Percentiles rank a stretch among this genome's conserved stretches.
These are phyloP conservation scores for Geotrichum reessii DNA, from an alignment of 1,139 yeast genomes.

Conservation along the genomic window DNA sequence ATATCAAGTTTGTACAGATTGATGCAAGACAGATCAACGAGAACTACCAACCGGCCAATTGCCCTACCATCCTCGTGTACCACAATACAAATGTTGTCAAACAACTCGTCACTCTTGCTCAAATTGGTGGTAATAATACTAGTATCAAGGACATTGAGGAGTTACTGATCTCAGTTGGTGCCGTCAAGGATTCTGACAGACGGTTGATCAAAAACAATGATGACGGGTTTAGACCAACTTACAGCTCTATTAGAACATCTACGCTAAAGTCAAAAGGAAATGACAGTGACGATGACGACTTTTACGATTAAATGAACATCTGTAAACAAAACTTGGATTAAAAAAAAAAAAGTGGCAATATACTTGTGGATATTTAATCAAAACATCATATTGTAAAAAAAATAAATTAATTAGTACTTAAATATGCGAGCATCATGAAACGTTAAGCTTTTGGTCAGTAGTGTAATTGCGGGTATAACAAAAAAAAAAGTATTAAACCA, in stretches of 20 bases:
- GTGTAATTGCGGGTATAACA: neutral
- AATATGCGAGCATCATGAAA: neutral
- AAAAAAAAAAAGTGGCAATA: neutral
- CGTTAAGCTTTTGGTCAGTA: neutral
- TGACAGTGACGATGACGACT: slow-evolving; percentile 18
- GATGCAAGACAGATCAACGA: slow-evolving; percentile 86
- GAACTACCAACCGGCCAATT: slow-evolving; percentile 79
- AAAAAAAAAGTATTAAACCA: neutral
- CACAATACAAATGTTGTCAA: slow-evolving; percentile 67
- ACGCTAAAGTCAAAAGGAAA: slow-evolving; percentile 3
- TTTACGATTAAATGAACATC: slow-evolving; percentile 13
- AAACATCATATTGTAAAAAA: neutral
- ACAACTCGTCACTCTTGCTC: slow-evolving; percentile 72
- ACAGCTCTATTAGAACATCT: slow-evolving; percentile 11
- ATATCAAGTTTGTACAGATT: slow-evolving; percentile 85
- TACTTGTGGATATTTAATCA: neutral
- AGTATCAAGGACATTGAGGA: slow-evolving; percentile 62
- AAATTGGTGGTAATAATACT: slow-evolving; percentile 80
- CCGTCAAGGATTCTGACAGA: slow-evolving; percentile 59
- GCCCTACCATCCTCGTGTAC: slow-evolving; percentile 86
- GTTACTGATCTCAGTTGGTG: slow-evolving; percentile 58
- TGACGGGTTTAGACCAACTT: slow-evolving; percentile 35
- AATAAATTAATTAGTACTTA: neutral
- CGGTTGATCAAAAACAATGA: slow-evolving; percentile 60
- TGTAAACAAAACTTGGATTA: too few species aligned